These are phyloP conservation scores for Cairneyella variabilis DNA, from an alignment of 495 filamentous ascomycete genomes.

Conservation along the genomic window DNA sequence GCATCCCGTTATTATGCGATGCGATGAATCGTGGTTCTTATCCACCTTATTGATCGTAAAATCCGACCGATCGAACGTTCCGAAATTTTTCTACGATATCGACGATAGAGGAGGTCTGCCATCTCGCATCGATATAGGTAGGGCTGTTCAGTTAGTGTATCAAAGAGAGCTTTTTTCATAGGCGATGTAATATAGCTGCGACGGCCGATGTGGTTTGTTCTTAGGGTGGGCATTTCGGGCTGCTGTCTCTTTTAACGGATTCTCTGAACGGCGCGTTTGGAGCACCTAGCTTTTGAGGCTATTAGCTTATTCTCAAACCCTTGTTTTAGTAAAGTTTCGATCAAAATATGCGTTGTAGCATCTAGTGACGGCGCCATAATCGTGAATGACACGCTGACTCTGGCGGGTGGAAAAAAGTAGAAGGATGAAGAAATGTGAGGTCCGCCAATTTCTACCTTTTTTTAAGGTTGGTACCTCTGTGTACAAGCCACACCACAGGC, in stretches of 20 bases:
- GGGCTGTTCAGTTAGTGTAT: conserved; percentile 11
- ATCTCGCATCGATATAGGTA: conserved; percentile 25
- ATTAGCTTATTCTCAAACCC: conserved; percentile 27
- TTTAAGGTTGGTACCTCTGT: neutral
- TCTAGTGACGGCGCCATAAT: conserved; percentile 19
- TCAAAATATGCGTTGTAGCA: conserved; percentile 25
- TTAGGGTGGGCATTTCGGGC: neutral
- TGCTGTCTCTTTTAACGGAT: too few species aligned
- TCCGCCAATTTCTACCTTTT: neutral
- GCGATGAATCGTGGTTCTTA: conserved; percentile 18
- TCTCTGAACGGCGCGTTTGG: conserved; percentile 23
- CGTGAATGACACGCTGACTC: conserved; percentile 21
- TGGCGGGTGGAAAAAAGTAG: conserved; percentile 8
- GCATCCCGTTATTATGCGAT: conserved; percentile 24
- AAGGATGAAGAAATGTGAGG: too few species aligned
- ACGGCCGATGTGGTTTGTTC: neutral
- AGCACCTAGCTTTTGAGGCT: conserved; percentile 22
- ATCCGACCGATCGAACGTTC: conserved; percentile 20
- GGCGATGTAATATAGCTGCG: too few species aligned
- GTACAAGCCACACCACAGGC: neutral
- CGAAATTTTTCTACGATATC: conserved; percentile 18
- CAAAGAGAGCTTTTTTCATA: conserved; percentile 8
- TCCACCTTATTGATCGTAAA: conserved; percentile 14
- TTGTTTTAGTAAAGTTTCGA: conserved; percentile 24
- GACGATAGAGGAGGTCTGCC: conserved; percentile 24